These are phyloP conservation scores for Grammothele lineata DNA, from an alignment of 768 basidiomycete species.

Conservation along the genomic window DNA sequence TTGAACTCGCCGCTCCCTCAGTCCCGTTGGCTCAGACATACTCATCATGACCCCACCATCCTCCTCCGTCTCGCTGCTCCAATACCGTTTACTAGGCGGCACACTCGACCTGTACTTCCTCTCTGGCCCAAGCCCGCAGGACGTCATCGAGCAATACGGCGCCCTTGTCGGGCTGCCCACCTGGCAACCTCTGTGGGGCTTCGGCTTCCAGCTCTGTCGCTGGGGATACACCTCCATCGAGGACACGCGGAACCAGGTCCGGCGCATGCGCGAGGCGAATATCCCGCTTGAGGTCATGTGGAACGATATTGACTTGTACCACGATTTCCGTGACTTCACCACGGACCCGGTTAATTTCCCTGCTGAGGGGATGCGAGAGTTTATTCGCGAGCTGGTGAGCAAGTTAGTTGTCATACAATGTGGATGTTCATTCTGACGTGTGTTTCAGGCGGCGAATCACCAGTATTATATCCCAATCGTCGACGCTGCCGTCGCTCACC, in stretches of 20 bases:
- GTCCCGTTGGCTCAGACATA: conserved; percentile 72
- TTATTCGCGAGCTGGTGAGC: conserved; percentile 53
- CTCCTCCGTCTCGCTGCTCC: conserved; percentile 52
- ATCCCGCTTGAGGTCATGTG: conserved; percentile 80
- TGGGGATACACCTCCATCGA: conserved; percentile 51
- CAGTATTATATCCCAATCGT: conserved; percentile 68
- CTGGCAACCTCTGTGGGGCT: conserved; percentile 71
- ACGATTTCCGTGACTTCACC: conserved; percentile 68
- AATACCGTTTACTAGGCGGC: conserved; percentile 73
- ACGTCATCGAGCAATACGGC: conserved; percentile 67
- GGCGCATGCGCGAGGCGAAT: conserved; percentile 59
- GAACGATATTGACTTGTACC: conserved; percentile 75
- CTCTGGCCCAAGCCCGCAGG: conserved; percentile 41
- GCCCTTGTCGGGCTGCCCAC: conserved; percentile 60
- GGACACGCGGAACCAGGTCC: conserved; percentile 51
- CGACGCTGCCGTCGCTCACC: conserved; percentile 56
- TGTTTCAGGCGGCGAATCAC: conserved; percentile 34
- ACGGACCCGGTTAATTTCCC: conserved; percentile 62
- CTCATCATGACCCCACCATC: conserved; percentile 55
- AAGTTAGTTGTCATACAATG: neutral
- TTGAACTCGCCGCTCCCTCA: conserved; percentile 17
- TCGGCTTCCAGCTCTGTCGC: conserved; percentile 73
- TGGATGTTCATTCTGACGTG: neutral
- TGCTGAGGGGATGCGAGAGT: conserved; percentile 43
- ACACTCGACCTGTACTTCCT: conserved; percentile 77